Base-by-base conservation (phyloP, 192 early-diverging fungal genomes). In the Jimgerdemannia flammicorona region DNA sequence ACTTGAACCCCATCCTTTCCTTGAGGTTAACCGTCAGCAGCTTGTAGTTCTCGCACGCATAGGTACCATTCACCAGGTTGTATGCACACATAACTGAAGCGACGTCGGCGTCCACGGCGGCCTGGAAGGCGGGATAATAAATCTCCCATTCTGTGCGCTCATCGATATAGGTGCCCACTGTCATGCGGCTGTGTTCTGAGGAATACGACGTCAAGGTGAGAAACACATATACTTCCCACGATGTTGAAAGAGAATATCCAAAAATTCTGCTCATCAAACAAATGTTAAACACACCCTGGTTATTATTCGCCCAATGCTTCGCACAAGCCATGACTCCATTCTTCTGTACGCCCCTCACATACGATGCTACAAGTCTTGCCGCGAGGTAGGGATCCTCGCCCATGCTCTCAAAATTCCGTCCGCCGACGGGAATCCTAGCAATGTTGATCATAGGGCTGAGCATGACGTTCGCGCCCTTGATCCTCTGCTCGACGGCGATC, bases 51-150 rank as follows among this genome's bases (percentile, higher is more conserved):
- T 90, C 81, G 78, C 91, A 91, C 3, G 86, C 81, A 69, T 85
- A 81, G 4, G 79, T 79, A 40, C 79, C 76, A 76, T 92, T 90
- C n/a, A 92, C n/a, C 20, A 43, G 19, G 71, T 91, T 91, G 81
- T 91, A 91, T 8, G 83, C 39, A 67, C 90, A 89, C 90, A 91
- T 91, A 42, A 91, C 69, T 29, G 89, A 78, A 67, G 70, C 87
- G 40, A 82, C 83, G 43, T 88, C 91, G 67, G 84, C 87, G 59
- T 87, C 89, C 18, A 84, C 71, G 19, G 75, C 76, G 18, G 80
- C 86, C 67, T 87, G 78, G 74, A 92, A 91, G n/a, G 90, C 88
- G 54, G 72, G 78, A 9, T 88, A 44, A 72, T 91, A 90, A 17
- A 91, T 67, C 75, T 91, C 89, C 64, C 87, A 89, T 14, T 92